These are phyloP conservation scores for Tolypocladium sp. DNA, from an alignment of 2,329 filamentous ascomycete species.

Conservation along the genomic window DNA sequence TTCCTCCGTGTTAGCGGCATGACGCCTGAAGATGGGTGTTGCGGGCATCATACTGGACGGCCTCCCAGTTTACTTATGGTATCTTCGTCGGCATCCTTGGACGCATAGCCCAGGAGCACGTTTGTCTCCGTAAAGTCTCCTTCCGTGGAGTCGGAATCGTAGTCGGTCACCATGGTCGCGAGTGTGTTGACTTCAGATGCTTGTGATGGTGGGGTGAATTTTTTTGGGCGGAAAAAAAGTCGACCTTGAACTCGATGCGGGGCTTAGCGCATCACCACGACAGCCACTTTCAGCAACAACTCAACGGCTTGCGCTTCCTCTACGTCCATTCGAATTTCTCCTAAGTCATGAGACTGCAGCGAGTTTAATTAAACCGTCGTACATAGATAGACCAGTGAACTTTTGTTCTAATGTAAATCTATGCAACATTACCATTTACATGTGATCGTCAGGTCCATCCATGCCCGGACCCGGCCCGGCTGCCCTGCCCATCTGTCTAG, in stretches of 20 bases:
- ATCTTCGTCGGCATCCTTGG: constrained; percentile 70
- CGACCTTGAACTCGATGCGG: constrained; percentile 13
- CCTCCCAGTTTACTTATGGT: constrained; percentile 83
- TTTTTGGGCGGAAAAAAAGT: constrained; percentile 14
- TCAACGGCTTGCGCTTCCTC: not conserved
- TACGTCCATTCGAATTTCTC: too few species aligned
- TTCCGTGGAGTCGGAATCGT: constrained; percentile 79
- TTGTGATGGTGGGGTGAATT: constrained; percentile 19
- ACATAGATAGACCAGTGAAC: not conserved
- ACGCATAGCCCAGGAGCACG: constrained; percentile 83
- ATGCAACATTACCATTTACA: constrained; percentile 29
- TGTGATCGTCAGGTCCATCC: constrained; percentile 48
- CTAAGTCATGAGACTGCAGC: not conserved
- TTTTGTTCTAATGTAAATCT: constrained; percentile 29
- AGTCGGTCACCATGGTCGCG: constrained; percentile 46
- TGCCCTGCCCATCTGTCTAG: constrained; percentile 79
- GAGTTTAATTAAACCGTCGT: too few species aligned
- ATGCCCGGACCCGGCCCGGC: constrained; percentile 55
- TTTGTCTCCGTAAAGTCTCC: constrained; percentile 70
- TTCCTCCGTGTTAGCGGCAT: not conserved
- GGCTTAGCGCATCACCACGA: constrained; percentile 19
- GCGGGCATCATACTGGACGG: constrained; percentile 54
- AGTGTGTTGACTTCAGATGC: not conserved
- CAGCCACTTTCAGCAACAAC: constrained; percentile 13
- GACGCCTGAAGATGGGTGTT: too few species aligned